A percentile compares a stretch with the other conserved stretches of the same genome.
phyloP scores from a whole-genome alignment of 805 yeast species.

The Starmerella bacillaris region DNA sequence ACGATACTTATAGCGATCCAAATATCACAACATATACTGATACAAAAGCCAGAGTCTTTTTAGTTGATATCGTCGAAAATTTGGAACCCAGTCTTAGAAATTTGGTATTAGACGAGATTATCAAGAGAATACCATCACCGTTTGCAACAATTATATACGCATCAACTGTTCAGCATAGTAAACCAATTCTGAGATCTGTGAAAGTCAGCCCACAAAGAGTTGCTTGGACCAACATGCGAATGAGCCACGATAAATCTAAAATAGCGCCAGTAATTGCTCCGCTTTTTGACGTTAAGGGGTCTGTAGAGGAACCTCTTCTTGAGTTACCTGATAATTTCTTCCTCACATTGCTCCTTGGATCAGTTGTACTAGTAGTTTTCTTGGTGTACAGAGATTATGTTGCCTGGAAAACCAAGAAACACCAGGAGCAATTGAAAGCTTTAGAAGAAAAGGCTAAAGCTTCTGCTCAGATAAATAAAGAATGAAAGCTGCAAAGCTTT shows the following conservation, averaged over 20 bases:
- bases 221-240: constrained; percentile 14
- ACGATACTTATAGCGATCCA: background rate
- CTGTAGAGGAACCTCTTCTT: constrained; percentile 11
- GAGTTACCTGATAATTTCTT: constrained; percentile 17
- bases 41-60: constrained; percentile 14
- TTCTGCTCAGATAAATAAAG: too few species aligned
- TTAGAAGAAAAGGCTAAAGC: too few species aligned
- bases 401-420: too few species aligned
- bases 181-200: constrained; percentile 17
- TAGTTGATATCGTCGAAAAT: constrained; percentile 12
- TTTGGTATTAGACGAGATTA: constrained; percentile 37
- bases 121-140: constrained; percentile 40
- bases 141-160: constrained; percentile 44
- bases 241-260: constrained; percentile 6
- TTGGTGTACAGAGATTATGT: constrained; percentile 9
- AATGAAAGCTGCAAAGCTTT: too few species aligned
- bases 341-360: constrained; percentile 11
- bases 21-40: constrained; percentile 7
- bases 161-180: constrained; percentile 20
- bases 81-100: constrained; percentile 29
- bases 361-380: constrained; percentile 8
- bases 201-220: constrained; percentile 19
- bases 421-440: too few species aligned
- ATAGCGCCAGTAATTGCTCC: constrained; percentile 16
- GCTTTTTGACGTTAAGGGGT: constrained; percentile 6